phyloP scores from a whole-genome alignment of 108 stramenopile species.

The Cyclostephanos invisitatus region DNA sequence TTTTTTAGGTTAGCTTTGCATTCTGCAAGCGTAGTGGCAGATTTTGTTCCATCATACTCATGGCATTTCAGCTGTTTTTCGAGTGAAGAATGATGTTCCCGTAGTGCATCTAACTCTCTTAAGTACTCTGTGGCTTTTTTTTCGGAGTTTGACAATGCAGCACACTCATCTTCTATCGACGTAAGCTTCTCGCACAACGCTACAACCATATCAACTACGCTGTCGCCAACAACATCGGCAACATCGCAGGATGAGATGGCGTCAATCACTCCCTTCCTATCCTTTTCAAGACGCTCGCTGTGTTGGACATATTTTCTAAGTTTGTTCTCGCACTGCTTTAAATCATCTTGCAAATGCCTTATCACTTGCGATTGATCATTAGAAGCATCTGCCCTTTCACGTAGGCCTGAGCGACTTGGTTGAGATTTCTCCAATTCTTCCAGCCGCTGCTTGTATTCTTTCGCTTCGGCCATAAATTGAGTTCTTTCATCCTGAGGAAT shows the following conservation, averaged over 20 bases:
- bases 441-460: slow-evolving; percentile 53
- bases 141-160: slow-evolving; percentile 50
- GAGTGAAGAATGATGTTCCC: slow-evolving; percentile 45
- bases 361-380: slow-evolving; percentile 41
- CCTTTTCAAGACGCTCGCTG: slow-evolving; percentile 74
- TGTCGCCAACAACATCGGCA: slow-evolving; percentile 48
- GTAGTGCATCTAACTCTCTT: slow-evolving; percentile 50
- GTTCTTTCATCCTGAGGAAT: slow-evolving; percentile 43
- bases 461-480: slow-evolving; percentile 56
- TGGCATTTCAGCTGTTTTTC: slow-evolving; percentile 34
- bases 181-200: slow-evolving; percentile 65
- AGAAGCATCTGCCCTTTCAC: slow-evolving; percentile 28
- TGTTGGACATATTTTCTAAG: slow-evolving; percentile 78
- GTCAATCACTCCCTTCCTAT: slow-evolving; percentile 63
- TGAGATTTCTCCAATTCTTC: slow-evolving; percentile 48
- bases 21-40: slow-evolving; percentile 39
- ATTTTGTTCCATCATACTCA: slow-evolving; percentile 36
- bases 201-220: slow-evolving; percentile 58
- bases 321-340: slow-evolving; percentile 77
- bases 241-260: slow-evolving; percentile 44
- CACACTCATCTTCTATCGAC: slow-evolving; percentile 67
- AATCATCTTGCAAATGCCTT: slow-evolving; percentile 59
- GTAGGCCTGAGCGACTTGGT: slow-evolving; percentile 25
- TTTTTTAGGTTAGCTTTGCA: slow-evolving; percentile 45
- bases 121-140: slow-evolving; percentile 42